Percentiles rank a stretch among this genome's conserved stretches.
These are phyloP conservation scores for Pseudocercospora fuligena DNA, from an alignment of 2,329 filamentous ascomycete genomes.

Conservation along the genomic window DNA sequence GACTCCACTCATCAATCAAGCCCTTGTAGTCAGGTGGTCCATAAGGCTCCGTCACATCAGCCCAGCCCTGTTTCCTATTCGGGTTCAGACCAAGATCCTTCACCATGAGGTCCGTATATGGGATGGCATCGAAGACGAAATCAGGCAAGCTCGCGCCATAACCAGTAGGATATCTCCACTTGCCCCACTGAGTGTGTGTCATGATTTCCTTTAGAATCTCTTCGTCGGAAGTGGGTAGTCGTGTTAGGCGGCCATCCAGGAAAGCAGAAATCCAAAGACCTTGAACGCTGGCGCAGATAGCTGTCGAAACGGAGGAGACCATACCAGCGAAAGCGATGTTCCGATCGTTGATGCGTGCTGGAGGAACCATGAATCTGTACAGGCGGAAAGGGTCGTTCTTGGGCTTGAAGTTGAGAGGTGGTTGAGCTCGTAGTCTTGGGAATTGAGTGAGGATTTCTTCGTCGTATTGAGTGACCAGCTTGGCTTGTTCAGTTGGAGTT, in stretches of 20 bases:
- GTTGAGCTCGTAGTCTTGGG: slow-evolving; percentile 54
- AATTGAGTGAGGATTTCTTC: slow-evolving; percentile 58
- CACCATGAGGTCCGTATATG: slow-evolving; percentile 72
- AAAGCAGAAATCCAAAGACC: slow-evolving; percentile 63
- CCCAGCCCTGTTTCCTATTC: slow-evolving; percentile 58
- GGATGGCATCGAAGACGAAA: slow-evolving; percentile 76
- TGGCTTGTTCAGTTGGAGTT: slow-evolving; percentile 38
- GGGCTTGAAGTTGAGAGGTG: slow-evolving; percentile 31
- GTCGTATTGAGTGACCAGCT: slow-evolving; percentile 52
- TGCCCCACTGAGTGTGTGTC: slow-evolving; percentile 70
- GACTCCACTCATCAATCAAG: slow-evolving; percentile 59
- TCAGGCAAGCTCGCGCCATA: slow-evolving; percentile 68
- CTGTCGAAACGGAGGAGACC: slow-evolving; percentile 44
- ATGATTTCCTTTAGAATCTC: slow-evolving; percentile 54
- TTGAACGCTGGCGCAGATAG: slow-evolving; percentile 46
- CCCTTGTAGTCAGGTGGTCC: slow-evolving; percentile 62
- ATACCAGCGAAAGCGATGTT: slow-evolving; percentile 50
- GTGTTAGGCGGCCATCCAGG: slow-evolving; percentile 58
- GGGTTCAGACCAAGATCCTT: slow-evolving; percentile 66
- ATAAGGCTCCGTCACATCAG: slow-evolving; percentile 63
- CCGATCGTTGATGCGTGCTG: slow-evolving; percentile 38
- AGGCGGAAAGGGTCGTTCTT: slow-evolving; percentile 42
- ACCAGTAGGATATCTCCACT: slow-evolving; percentile 70
- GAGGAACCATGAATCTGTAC: slow-evolving; percentile 52
- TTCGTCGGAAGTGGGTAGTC: slow-evolving; percentile 37